Evolutionary conservation across 495 filamentous ascomycete genomes (phyloP), one percentile per base, ranked within the genome.

Genomic region (Hapsidospora chrysogenum): DNA sequence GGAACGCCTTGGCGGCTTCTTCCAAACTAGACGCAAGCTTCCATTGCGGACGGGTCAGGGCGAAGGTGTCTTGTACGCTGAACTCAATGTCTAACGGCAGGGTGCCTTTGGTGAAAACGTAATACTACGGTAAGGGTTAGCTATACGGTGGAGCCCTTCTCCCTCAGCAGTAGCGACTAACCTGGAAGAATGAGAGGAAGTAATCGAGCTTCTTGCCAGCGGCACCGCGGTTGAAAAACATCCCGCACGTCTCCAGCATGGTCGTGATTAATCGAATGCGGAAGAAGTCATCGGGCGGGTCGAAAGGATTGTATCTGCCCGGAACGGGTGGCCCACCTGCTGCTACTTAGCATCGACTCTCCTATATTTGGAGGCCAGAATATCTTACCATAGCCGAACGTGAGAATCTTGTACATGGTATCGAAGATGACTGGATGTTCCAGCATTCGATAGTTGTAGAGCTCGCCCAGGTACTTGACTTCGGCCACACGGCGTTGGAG

Each of bases 31-130:
- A 72, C 14, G 74, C 71, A 29, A 96, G 60, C 50, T 86, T 85
- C 89, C 86, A 95, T 52, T 93, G 79, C 10, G 92, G 89, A 42
- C 89, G 66, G 11, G 80, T 78, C 31, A 78, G 55, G 14, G 76
- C 70, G 53, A 78, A 95, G 1, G 81, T 87, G 54, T 99, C 89
- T 50, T 95, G 89, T 17, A 95, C 71, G 28, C 94, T 76, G 56
- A 96, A 99, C 42, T 99, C 89, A 35, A 95, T 77, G 47, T 96
- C 89, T 85, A 96, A 94, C 2, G 89, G 92, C 28, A 94, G 52
- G 2, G 80, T 67, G 9, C 92, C 81, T 54, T 99, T 99, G n/a
- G 79, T 81, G 46, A 77, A 74, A 40, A 94, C 78, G 62, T 99
- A 99, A 50, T 94, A 95, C 72, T 86, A n/a, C 8, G n/a, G n/a